Evolutionary conservation across 495 filamentous ascomycete genomes (phyloP).

Genomic region (Haplographium delicatum): DNA sequence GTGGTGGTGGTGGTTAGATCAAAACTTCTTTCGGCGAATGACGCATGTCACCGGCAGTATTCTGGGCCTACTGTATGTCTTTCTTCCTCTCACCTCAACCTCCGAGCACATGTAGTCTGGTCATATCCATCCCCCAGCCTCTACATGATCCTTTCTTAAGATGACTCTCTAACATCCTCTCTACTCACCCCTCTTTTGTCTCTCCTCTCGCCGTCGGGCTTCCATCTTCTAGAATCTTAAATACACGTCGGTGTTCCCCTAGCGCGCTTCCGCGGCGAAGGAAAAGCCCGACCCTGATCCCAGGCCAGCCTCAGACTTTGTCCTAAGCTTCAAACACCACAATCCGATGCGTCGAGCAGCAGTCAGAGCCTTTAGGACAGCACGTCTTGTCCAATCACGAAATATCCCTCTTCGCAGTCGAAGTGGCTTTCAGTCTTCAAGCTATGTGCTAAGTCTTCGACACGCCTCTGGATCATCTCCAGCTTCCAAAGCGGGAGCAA

Average conservation of each 20-base stretch:
- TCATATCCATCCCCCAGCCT: no score
- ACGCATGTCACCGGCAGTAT: constrained; percentile 21
- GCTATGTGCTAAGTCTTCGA: constrained; percentile 41
- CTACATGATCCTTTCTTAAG: no score
- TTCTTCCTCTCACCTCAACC: no score
- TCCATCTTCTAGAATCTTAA: neutral
- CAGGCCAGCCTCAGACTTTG: constrained; percentile 16
- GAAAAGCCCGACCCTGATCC: neutral
- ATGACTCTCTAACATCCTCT: no score
- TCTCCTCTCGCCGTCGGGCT: constrained; percentile 1
- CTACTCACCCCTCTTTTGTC: neutral
- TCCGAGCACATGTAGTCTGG: no score
- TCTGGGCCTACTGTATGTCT: no score
- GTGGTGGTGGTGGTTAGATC: neutral
- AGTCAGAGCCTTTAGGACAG: constrained; percentile 55
- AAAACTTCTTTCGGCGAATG: constrained; percentile 11
- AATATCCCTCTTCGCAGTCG: constrained; percentile 35
- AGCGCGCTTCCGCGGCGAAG: no score
- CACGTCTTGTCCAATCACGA: constrained; percentile 52
- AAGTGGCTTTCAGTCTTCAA: constrained; percentile 39
- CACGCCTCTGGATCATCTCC: constrained; percentile 36
- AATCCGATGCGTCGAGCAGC: constrained; percentile 60
- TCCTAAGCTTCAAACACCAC: constrained; percentile 5
- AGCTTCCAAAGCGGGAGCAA: constrained; percentile 12
- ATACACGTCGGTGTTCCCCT: constrained; percentile 6